A percentile compares a stretch with the other conserved stretches of the same genome.
Conservation (phyloP, 2,329 filamentous ascomycete species). For the Colletotrichum limetticola region DNA sequence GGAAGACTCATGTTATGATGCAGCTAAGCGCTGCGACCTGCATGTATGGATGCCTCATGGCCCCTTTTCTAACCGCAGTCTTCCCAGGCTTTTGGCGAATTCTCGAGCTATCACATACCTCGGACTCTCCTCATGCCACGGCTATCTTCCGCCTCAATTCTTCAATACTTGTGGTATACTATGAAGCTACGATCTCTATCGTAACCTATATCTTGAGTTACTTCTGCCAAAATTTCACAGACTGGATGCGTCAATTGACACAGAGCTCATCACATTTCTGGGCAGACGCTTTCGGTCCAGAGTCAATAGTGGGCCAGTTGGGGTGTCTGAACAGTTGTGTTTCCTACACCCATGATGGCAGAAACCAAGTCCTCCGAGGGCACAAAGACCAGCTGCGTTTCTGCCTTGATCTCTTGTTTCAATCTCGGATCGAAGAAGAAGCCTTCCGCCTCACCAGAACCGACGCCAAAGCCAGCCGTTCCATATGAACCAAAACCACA, state of each 20-base stretch:
- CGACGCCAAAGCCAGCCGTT: background rate
- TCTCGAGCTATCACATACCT: background rate
- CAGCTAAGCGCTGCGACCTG: background rate
- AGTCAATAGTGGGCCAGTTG: background rate
- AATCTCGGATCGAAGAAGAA: background rate
- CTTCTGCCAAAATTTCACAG: background rate
- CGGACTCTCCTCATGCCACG: background rate
- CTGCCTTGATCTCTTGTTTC: background rate
- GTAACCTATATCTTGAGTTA: background rate
- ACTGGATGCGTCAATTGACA: background rate
- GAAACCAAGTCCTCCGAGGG: background rate
- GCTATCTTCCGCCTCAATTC: background rate
- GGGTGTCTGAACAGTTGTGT: background rate
- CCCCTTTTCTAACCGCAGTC: background rate
- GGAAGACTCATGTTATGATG: background rate
- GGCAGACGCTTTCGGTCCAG: background rate
- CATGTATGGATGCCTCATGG: background rate
- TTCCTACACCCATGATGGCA: background rate
- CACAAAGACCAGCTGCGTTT: background rate
- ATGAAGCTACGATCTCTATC: background rate
- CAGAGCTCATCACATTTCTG: background rate
- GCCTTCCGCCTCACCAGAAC: background rate
- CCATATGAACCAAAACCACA: background rate
- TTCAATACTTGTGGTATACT: background rate
- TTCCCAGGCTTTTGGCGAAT: background rate